A percentile compares a stretch with the other conserved stretches of the same genome.
Conservation (phyloP, 352 stramenopile species). For the Phytophthora cryptogea region DNA sequence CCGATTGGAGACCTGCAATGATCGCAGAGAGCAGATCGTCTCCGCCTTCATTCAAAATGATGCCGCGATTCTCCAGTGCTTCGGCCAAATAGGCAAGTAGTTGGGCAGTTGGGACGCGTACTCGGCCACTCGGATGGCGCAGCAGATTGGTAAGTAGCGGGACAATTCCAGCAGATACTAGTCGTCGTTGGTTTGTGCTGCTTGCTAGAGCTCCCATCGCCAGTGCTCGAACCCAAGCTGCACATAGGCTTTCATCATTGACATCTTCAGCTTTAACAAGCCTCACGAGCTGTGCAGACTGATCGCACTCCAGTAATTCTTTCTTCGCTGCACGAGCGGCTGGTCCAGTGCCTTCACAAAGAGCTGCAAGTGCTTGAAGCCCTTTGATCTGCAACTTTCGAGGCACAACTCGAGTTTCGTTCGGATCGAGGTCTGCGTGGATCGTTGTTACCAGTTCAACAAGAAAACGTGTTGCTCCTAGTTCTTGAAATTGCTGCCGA, state of each 20-base stretch:
- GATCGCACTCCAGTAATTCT: constrained; percentile 61
- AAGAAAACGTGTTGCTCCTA: constrained; percentile 49
- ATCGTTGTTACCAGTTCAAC: constrained; percentile 29
- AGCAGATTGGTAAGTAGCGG: constrained; percentile 45
- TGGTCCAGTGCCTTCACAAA: constrained; percentile 39
- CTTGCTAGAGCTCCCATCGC: constrained; percentile 46
- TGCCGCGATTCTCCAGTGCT: constrained; percentile 47
- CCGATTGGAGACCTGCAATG: constrained; percentile 49
- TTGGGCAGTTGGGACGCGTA: constrained; percentile 41
- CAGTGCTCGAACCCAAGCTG: constrained; percentile 52
- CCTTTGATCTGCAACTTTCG: constrained; percentile 54
- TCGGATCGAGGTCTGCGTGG: constrained; percentile 1
- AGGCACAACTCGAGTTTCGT: not conserved
- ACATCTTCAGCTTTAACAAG: constrained; percentile 29
- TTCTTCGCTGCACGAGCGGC: constrained; percentile 54
- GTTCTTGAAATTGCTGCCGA: constrained; percentile 51
- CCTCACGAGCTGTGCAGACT: constrained; percentile 39
- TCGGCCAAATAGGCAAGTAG: constrained; percentile 56
- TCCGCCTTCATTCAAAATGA: constrained; percentile 48
- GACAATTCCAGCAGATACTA: constrained; percentile 44
- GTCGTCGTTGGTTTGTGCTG: constrained; percentile 53
- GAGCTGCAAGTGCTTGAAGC: constrained; percentile 52
- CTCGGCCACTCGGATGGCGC: constrained; percentile 15
- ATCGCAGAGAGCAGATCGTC: constrained; percentile 42
- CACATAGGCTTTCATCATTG: constrained; percentile 38